Evolutionary conservation across 805 yeast genomes (phyloP), one percentile per base, ranked within the genome.

Genomic region (Teunomyces stri): DNA sequence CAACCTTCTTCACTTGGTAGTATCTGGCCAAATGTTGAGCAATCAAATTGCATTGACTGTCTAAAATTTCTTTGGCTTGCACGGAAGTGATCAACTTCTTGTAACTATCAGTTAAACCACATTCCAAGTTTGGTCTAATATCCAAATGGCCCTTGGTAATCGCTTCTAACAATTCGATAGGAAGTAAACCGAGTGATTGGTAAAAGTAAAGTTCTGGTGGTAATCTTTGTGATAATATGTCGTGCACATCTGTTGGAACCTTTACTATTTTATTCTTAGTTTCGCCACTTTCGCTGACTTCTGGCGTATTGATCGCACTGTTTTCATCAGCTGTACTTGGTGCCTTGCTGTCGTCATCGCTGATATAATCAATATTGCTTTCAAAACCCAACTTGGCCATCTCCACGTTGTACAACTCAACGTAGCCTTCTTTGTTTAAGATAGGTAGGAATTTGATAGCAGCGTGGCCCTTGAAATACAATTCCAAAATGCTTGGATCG

Each of bases 141-240:
- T 77, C 70, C 50, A 79, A 78, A 29, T 71, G 67, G 2, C 89
- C 94, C 48, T 80, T 80, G 0, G 85, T 75, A 15, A 91, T 72
- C 0, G 89, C 80, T 51, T 85, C 86, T 36, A 85, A 75, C 20
- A 88, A 63, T 48, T 81, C 82, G 5, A 84, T 68, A 6, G 84
- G 79, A 10, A 86, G 69, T 20, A 91, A 61, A 1, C 97, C 98
- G 48, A 86, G 65, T 1, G 95, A 85, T 60, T 81, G 81, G 64
- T 89, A 94, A 61, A 85, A 90, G 58, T 81, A 85, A 36, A 86
- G 75, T 66, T 91, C 98, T 45, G 89, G 87, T 1, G 97, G 95
- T 44, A 94, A 72, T 60, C 91, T 80, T 63, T 87, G 89, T 7
- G 95, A 89, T 42, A 94, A 76, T 41, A 90, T 79, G 40, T 84